These are phyloP conservation scores for Ocimum tenuiflorum DNA, from an alignment of 257 asterid genomes.

Conservation along the genomic window DNA sequence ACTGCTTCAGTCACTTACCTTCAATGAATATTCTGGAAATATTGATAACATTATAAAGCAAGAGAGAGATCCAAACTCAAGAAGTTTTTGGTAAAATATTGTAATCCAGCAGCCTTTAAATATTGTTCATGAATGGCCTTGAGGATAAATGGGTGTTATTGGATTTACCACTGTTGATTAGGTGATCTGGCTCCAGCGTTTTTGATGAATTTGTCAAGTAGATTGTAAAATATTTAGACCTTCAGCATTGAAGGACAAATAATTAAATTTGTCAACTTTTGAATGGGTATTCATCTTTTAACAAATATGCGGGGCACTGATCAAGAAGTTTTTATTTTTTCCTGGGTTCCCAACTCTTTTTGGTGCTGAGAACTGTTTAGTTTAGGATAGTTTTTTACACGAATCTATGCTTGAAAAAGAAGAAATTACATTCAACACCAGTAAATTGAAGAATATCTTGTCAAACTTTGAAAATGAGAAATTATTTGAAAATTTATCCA, in stretches of 20 bases:
- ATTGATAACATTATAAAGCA: neutral
- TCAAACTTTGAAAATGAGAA: neutral
- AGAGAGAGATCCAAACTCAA: neutral
- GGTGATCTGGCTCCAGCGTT: neutral
- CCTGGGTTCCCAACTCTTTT: neutral
- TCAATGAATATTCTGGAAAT: neutral
- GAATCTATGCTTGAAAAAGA: neutral
- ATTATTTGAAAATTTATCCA: neutral
- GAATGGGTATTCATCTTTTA: neutral
- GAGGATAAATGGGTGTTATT: neutral
- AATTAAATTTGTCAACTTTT: neutral
- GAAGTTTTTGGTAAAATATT: neutral
- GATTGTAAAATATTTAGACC: neutral
- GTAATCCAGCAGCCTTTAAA: neutral
- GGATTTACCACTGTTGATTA: neutral
- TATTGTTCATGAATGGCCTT: neutral
- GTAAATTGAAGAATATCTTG: neutral
- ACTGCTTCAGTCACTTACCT: neutral
- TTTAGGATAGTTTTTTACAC: neutral
- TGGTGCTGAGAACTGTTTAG: neutral
- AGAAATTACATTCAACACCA: neutral
- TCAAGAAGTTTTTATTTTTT: neutral
- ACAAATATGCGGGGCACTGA: neutral
- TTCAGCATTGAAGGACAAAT: neutral
- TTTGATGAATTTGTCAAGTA: neutral